phyloP scores from a whole-genome alignment of 352 stramenopile genomes.

The Phytophthora citrophthora region DNA sequence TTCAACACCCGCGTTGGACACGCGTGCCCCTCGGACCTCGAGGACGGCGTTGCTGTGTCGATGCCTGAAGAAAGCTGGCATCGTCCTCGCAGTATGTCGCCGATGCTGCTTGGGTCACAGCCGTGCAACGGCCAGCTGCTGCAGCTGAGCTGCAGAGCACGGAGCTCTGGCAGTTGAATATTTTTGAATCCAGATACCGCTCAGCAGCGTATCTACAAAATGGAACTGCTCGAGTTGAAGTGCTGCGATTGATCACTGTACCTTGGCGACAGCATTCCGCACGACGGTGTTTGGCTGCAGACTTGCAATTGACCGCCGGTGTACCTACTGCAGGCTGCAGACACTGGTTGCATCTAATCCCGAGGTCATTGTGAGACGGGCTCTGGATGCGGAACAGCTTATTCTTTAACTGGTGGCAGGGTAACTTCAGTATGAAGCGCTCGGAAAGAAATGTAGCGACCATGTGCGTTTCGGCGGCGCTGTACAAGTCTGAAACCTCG shows the following conservation, averaged over 20 bases:
- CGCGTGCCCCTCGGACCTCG: slow-evolving; percentile 9
- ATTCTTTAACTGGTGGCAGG: not conserved
- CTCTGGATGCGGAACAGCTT: not conserved
- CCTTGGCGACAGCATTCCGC: not conserved
- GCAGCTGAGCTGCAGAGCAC: too few species aligned
- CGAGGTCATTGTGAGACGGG: slow-evolving; percentile 7
- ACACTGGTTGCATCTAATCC: slow-evolving; percentile 2
- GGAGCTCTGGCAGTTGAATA: not conserved
- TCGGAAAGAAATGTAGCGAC: not conserved
- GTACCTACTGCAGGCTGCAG: not conserved
- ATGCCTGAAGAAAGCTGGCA: not conserved
- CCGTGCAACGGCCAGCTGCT: not conserved
- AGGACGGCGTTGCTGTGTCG: slow-evolving; percentile 8
- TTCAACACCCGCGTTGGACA: slow-evolving; percentile 30
- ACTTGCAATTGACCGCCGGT: not conserved
- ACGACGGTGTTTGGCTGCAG: not conserved
- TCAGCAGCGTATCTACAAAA: slow-evolving; percentile 17
- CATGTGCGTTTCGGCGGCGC: too few species aligned
- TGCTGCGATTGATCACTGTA: not conserved
- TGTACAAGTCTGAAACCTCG: too few species aligned
- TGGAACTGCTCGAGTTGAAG: slow-evolving; percentile 10
- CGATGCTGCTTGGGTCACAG: slow-evolving; percentile 6
- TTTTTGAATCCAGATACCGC: slow-evolving; percentile 14
- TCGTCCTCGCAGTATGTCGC: slow-evolving; percentile 1
- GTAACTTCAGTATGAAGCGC: not conserved